These are phyloP conservation scores for Vicia villosa DNA, from an alignment of 306 rosid genomes.

Conservation along the genomic window DNA sequence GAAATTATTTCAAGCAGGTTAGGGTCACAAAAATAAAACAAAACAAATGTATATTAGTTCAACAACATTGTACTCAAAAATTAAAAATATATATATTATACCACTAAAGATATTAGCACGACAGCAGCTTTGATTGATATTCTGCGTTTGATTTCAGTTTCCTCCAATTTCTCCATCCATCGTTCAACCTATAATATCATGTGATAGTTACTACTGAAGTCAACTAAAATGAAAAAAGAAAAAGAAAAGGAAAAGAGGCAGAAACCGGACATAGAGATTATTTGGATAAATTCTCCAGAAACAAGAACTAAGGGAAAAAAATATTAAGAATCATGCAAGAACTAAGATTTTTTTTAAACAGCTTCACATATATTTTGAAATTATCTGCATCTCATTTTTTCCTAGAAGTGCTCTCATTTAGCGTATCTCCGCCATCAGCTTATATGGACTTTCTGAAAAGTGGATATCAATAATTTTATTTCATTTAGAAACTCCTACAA, in stretches of 20 bases:
- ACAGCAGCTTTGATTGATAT: slow-evolving; percentile 75
- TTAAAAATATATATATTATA: slow-evolving; percentile 32
- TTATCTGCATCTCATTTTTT: background rate
- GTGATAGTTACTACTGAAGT: slow-evolving; percentile 32
- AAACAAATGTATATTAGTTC: slow-evolving; percentile 19
- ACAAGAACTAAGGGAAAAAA: background rate
- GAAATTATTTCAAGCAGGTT: slow-evolving; percentile 37
- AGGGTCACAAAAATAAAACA: slow-evolving; percentile 31
- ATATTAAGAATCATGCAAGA: background rate
- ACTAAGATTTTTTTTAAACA: background rate
- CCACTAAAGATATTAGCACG: slow-evolving; percentile 58
- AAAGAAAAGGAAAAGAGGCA: background rate
- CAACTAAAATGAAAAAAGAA: slow-evolving; percentile 23
- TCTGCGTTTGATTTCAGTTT: slow-evolving; percentile 73
- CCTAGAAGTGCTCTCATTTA: background rate
- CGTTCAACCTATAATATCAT: slow-evolving; percentile 67
- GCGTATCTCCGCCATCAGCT: background rate
- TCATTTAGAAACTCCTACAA: background rate
- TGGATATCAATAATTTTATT: background rate
- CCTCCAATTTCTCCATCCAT: slow-evolving; percentile 98
- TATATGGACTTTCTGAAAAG: background rate
- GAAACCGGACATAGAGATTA: slow-evolving; percentile 1
- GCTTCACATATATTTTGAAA: background rate
- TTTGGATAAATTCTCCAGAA: background rate
- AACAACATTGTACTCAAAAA: background rate